Conservation (phyloP, 768 basidiomycete species). For the Rhizopogon rudus region DNA sequence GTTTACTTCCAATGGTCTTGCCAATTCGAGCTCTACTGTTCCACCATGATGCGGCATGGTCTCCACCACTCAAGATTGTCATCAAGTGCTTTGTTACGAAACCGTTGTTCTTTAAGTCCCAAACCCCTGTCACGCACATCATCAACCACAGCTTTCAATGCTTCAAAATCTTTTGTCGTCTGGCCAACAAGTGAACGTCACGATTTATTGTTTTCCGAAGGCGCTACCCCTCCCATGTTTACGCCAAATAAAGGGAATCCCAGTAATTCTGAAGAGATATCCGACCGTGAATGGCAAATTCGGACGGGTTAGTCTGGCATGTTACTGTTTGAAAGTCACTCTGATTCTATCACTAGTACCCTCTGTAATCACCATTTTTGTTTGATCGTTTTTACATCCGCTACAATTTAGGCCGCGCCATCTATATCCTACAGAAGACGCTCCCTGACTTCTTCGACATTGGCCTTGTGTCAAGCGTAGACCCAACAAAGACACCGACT, state of each 20-base stretch:
- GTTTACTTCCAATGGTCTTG: slow-evolving; percentile 17
- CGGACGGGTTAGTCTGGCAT: slow-evolving; percentile 51
- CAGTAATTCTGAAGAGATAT: slow-evolving; percentile 25
- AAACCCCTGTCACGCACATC: slow-evolving; percentile 1
- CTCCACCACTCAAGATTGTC: neutral
- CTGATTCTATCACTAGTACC: slow-evolving; percentile 25
- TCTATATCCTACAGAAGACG: slow-evolving; percentile 62
- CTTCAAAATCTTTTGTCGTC: slow-evolving; percentile 15
- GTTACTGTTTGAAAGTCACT: slow-evolving; percentile 11
- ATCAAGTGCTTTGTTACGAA: neutral
- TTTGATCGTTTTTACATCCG: neutral
- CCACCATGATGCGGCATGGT: slow-evolving; percentile 9
- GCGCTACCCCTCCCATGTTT: slow-evolving; percentile 16
- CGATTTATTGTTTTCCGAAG: slow-evolving; percentile 3
- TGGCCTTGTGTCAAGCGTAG: slow-evolving; percentile 57
- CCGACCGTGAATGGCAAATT: slow-evolving; percentile 76
- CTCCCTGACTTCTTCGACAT: slow-evolving; percentile 66
- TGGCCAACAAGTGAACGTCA: slow-evolving; percentile 1
- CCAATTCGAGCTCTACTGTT: slow-evolving; percentile 10
- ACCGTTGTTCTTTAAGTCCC: neutral
- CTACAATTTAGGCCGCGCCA: slow-evolving; percentile 53
- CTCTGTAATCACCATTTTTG: neutral
- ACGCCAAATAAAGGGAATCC: slow-evolving; percentile 14
- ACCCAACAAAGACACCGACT: slow-evolving; percentile 38
- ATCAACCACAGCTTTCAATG: slow-evolving; percentile 2